These are phyloP conservation scores for Ajuga chamaepitys DNA, from an alignment of 257 asterid genomes.

Conservation along the genomic window DNA sequence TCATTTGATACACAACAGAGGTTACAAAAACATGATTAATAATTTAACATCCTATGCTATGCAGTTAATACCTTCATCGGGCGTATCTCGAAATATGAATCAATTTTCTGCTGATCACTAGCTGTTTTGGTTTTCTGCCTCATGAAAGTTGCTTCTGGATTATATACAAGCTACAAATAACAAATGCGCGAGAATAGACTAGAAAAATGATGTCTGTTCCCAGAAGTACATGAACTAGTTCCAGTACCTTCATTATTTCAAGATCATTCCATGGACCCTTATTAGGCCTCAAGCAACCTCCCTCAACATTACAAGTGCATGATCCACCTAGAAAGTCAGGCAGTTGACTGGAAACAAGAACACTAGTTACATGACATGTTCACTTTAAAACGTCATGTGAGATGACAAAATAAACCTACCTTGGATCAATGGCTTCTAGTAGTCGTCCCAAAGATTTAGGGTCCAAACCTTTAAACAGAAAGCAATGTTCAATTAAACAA, in stretches of 20 bases:
- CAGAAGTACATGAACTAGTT: background rate
- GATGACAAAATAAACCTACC: slow-evolving; percentile 37
- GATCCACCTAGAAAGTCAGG: slow-evolving; percentile 93
- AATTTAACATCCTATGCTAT: background rate
- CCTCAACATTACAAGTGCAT: slow-evolving; percentile 71
- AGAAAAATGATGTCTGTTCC: background rate
- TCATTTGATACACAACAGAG: slow-evolving; percentile 12
- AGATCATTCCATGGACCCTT: slow-evolving; percentile 98
- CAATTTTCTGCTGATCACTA: slow-evolving; percentile 41
- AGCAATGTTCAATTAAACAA: slow-evolving; percentile 14
- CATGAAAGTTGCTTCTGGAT: slow-evolving; percentile 39
- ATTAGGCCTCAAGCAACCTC: slow-evolving; percentile 87
- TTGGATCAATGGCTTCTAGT: slow-evolving; percentile 66
- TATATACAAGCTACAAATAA: slow-evolving; percentile 51
- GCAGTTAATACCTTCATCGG: slow-evolving; percentile 42
- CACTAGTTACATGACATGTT: slow-evolving; percentile 16
- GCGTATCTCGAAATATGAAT: slow-evolving; percentile 26
- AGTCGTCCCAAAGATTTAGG: slow-evolving; percentile 71
- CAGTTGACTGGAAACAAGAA: slow-evolving; percentile 54
- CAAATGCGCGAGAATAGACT: slow-evolving; percentile 13
- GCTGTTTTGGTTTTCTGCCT: slow-evolving; percentile 37
- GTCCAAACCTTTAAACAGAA: slow-evolving; percentile 60
- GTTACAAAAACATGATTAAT: slow-evolving; percentile 8
- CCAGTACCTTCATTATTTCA: slow-evolving; percentile 73
- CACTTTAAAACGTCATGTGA: slow-evolving; percentile 1